Base-by-base conservation (phyloP, 805 yeast genomes). In the Saccharomycodes ludwigii region DNA sequence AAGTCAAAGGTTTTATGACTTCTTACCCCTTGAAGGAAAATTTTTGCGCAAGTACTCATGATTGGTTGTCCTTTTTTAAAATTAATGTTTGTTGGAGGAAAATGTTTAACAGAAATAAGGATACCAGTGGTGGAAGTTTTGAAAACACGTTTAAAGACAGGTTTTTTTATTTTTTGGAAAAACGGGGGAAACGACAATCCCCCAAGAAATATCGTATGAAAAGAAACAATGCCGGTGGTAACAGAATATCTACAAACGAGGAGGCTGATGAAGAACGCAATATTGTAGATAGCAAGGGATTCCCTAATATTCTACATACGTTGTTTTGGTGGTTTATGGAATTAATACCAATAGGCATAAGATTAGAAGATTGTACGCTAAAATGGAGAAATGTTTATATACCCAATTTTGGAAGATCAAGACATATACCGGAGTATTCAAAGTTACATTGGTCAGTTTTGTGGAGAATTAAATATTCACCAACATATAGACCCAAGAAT, bases 251-350 rank as follows among this genome's bases (percentile, higher is more conserved):
- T 6, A 30, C 26, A 4, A 31, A 33, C 10, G 38, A 33, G 18
- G 41, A 39, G 11, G 27, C 15, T 11, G 33, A 34, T 3, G 28
- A 38, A 18, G 31, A 29, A 17, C 19, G 24, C 9, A 32, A 34
- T 18, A 37, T 18, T 17, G 16, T 24, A 4, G 21, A 27, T 16
- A 34, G 42, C 34, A 19, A 21, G 16, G 29, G 35, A 14, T 21
- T 36, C 14, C 30, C 31, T 24, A 22, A 28, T 18, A 21, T 27
- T 13, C n/a, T n/a, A n/a, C n/a, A n/a, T 28, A 37, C 21, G 9
- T 6, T 70, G 0, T 40, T 58, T 5, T 76, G 83, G 83, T 76
- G 82, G 82, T 3, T 66, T 3, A 46, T 72, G 9, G 85, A 76
- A 40, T 49, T 69, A 11, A 37, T 76, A n/a, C 83, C 84, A 2